Base-by-base conservation (phyloP, 2,329 filamentous ascomycete species). In the Pyricularia sp. region DNA sequence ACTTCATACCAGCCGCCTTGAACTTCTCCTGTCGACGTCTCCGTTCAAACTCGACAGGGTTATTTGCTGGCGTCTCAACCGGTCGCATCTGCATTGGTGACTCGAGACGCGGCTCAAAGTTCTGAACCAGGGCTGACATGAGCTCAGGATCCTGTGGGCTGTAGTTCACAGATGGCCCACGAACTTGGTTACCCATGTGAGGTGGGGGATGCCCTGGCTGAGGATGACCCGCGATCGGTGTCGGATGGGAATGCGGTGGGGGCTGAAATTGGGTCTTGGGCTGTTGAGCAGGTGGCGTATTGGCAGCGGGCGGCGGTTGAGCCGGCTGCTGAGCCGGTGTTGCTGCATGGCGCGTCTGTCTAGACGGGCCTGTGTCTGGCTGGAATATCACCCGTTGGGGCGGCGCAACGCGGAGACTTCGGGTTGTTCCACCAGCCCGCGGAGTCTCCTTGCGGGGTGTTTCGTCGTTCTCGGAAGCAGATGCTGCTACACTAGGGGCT, bases 361-460 rank as follows among this genome's bases (percentile, higher is more conserved):
- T 83, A 16, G 82, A 78, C 3, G 88, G 79, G 10, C 83, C 84
- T 2, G 87, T 86, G 70, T 96, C 91, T 33, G 91, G 91, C 72
- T 94, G 90, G 75, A 93, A 96, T 63, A 94, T 87, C 64, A 93
- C 86, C 68, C 91, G 83, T 72, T 93, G 91, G 0, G 91, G 88
- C 31, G 91, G 91, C n/a, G 90, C 90, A 73, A 94, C 90, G 68
- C 91, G 83, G 63, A 93, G 78, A 49, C 86, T 88, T 67, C 87
- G 78, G 2, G 85, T 87, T 22, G 83, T 84, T 67, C 85, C 79
- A 59, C 79, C 82, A 4, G 83, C 84, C 10, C 78, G 73, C 28
- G 81, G 79, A 16, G 79, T 77, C 63, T 84, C 82, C 65, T 85
- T 83, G 66, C 84, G 81, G 9, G 84, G 84, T 22, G 84, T 86